Evolutionary conservation across 2,329 filamentous ascomycete species (phyloP), one percentile per base, ranked within the genome.

Genomic region (Penicillium sp.): DNA sequence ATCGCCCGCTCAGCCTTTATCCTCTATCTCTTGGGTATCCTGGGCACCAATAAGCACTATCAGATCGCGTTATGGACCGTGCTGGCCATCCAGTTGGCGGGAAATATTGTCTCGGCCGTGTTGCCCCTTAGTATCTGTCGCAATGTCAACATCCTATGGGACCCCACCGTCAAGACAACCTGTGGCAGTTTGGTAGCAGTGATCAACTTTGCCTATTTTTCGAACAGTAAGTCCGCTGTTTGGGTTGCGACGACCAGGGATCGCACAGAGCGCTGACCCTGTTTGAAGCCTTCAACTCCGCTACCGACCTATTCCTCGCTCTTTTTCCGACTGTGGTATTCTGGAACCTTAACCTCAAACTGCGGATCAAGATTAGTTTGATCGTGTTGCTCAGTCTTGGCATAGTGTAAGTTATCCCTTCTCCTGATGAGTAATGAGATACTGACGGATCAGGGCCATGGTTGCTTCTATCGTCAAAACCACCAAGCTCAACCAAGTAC

Each of bases 391-490:
- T 72, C 23, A 69, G 66, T 16, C 42, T 72, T 23, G 69, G 69
- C 6, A 55, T 70, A n/a, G 59, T 72, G 63, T 69, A 61, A 45
- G 67, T 61, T 5, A 14, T 21, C 2, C 16, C 42, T 45, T 4
- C 2, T 2, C 8, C 7, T 3, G 14, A 11, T 10, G 27, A 26
- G 7, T 8, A 42, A 21, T 6, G 3, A 5, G 23, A 47, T 21
- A 51, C 47, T 31, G 25, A 58, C 54, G 33, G 58, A 29, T 13
- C 29, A 71, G 68, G 1, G 69, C 68, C 11, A 70, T 71, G 68
- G 26, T 68, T 21, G 69, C 69, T n/a, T 71, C 69, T 13, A 68
- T 72, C 43, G 63, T 72, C 60, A 72, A 72, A 45, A 68, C 68
- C 14, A 70, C 68, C 46, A 69, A 69, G 35, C 62, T 69, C 26